Base-by-base conservation (phyloP, 805 yeast genomes). In the Candida mattraensis region DNA sequence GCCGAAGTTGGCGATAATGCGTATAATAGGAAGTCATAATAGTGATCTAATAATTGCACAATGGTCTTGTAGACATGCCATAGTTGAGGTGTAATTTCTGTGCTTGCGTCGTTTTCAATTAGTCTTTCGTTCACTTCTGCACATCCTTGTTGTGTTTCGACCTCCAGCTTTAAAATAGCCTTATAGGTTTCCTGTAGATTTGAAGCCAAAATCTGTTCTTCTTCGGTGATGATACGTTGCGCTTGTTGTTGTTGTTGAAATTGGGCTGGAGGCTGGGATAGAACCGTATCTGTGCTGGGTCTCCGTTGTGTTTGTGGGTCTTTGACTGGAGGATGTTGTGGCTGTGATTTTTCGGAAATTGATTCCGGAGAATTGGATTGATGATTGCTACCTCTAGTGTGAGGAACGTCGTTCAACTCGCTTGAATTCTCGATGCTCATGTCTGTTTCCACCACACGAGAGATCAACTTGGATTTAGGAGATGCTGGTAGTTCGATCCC, bases 181-280 rank as follows among this genome's bases (percentile, higher is more conserved):
- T 81, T 80, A 57, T 83, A 83, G 3, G 87, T 80, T 52, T 83
- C 88, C 56, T 83, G 87, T 17, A 83, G 57, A 53, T 82, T 82
- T 2, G 82, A 68, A 2, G 86, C 86, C 30, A 83, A 62, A 33
- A 76, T 76, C 47, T 76, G 83, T 54, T 78, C 85, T 51, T 77
- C 83, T 32, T 72, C 77, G 1, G 80, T 54, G 15, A 63, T 46
- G 25, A 47, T 60, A 25, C 60, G 35, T 38, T 50, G 53, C 35
- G 42, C 34, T 46, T 45, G 45, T 32, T 32, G 43, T 19, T 28
- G 42, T 13, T 34, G 42, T 20, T 43, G 20, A 17, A 27, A 15
- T 11, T 43, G 35, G 12, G 34, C 38, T 12, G 53, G 51, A 5
- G 48, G 49, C 37, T 49, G 54, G 7, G 58, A 50, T 11, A 44